Evolutionary conservation across 1,139 yeast species (phyloP).

Genomic region (Saccharomycopsis phalli): DNA sequence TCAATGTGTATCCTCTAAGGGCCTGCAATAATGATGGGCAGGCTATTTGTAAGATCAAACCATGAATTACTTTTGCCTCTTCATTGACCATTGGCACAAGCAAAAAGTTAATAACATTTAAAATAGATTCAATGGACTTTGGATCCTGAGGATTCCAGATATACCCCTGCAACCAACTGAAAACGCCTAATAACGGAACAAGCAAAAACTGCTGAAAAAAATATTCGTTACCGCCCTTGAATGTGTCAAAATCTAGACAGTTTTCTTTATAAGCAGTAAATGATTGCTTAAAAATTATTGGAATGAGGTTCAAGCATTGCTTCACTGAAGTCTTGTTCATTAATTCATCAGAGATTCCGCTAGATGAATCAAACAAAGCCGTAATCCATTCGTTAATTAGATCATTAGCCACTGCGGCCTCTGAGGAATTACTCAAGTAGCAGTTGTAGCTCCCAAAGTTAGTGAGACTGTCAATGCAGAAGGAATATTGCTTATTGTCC

Average conservation of each 20-base stretch:
- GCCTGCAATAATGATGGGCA: slow-evolving; percentile 12
- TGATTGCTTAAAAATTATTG: slow-evolving; percentile 67
- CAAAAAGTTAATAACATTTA: slow-evolving; percentile 12
- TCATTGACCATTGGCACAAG: slow-evolving; percentile 18
- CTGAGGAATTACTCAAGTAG: not conserved
- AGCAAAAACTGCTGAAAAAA: slow-evolving; percentile 53
- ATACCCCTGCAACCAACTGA: slow-evolving; percentile 31
- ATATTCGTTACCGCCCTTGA: slow-evolving; percentile 54
- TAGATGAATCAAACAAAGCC: slow-evolving; percentile 66
- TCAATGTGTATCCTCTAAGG: not conserved
- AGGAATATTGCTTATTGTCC: slow-evolving; percentile 21
- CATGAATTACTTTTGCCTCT: slow-evolving; percentile 18
- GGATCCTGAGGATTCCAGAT: slow-evolving; percentile 27
- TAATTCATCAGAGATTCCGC: slow-evolving; percentile 79
- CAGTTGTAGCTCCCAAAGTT: slow-evolving; percentile 21
- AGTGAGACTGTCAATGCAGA: slow-evolving; percentile 23
- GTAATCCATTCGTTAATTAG: slow-evolving; percentile 68
- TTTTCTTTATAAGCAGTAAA: slow-evolving; percentile 51
- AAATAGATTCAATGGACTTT: slow-evolving; percentile 5
- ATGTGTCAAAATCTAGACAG: slow-evolving; percentile 40
- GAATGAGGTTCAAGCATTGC: slow-evolving; percentile 62
- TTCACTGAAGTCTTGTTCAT: slow-evolving; percentile 58
- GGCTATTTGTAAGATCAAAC: slow-evolving; percentile 12
- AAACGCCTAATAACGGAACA: slow-evolving; percentile 36
- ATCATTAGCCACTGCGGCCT: slow-evolving; percentile 23